Base-by-base conservation (phyloP, 2,329 filamentous ascomycete species). In the Balansia obtecta region DNA sequence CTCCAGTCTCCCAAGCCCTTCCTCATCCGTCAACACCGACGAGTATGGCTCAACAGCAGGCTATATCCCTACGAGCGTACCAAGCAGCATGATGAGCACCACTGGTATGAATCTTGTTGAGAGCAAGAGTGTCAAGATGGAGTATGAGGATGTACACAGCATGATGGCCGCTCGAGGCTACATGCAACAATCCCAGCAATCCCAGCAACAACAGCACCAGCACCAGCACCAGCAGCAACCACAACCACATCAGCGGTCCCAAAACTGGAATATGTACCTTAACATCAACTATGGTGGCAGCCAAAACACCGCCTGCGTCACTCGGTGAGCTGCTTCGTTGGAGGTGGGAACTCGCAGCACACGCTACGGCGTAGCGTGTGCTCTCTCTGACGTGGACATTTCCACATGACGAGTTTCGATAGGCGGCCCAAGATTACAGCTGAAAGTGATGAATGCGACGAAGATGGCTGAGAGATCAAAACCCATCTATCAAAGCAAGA, bases 51-150 rank as follows among this genome's bases (percentile, higher is more conserved):
- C 58, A 49, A 55, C 49, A 46, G 57, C 58, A 30, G 63, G 57
- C 54, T 77, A 75, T 59, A 72, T 75, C 52, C 71, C 73, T 9
- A 73, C 72, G 22, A 75, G 72, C 55, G 68, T 73, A 18, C 72
- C 73, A 15, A 60, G 69, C 18, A 64, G 67, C 41, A 69, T 76
- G 60, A 61, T 74, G 44, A 43, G 50, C 4, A 22, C 42, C 15
- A 27, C 30, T 22, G 4, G 20, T 22, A 22, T 22, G 20, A 22
- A 22, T 22, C 20, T 22, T 22, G 4, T 22, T 38, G 37, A 60
- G 53, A 57, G 57, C 41, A 65, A 65, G 56, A 63, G 67, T 15
- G 60, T 67, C 48, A 70, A 70, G 61, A 62, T 67, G 52, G 66
- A 71, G 52, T 70, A 65, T 45, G 67, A 70, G 18, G 68, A 71